A percentile compares a stretch with the other conserved stretches of the same genome.
Evolutionary conservation across 1,284 basidiomycete genomes (phyloP).

Genomic region (Microbotryum scabiosae): DNA sequence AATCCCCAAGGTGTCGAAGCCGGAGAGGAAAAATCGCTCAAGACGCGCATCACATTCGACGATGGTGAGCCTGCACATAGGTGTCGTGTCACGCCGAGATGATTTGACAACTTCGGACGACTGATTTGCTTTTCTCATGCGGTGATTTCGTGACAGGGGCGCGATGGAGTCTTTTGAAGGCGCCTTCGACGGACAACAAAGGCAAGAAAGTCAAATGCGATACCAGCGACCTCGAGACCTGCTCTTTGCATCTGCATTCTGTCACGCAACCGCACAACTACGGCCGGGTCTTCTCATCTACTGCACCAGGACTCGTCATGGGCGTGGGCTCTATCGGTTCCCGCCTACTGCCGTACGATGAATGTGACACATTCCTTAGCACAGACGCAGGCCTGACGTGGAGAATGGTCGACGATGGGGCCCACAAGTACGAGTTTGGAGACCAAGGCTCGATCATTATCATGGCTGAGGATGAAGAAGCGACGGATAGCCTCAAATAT

Average conservation of each 20-base stretch:
- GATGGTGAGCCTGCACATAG: conserved; percentile 53
- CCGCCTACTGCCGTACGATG: conserved; percentile 64
- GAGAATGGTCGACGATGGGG: conserved; percentile 65
- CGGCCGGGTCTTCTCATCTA: conserved; percentile 85
- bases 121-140: neutral
- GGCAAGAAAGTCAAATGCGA: conserved; percentile 60
- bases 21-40: conserved; percentile 59
- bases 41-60: conserved; percentile 77
- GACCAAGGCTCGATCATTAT: conserved; percentile 78
- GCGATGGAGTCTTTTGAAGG: conserved; percentile 61
- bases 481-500: conserved; percentile 65
- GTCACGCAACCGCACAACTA: conserved; percentile 86
- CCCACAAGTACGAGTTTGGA: conserved; percentile 93
- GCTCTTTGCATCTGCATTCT: conserved; percentile 84
- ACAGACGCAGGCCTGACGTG: conserved; percentile 82
- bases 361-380: conserved; percentile 88
- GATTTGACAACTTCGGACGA: too few species aligned
- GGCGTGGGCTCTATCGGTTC: conserved; percentile 82
- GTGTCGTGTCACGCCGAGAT: neutral
- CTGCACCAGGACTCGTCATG: conserved; percentile 89
- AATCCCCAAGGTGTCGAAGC: conserved; percentile 75
- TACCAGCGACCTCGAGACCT: conserved; percentile 49
- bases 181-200: conserved; percentile 56
- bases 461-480: conserved; percentile 75
- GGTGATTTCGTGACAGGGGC: conserved; percentile 46